Evolutionary conservation across 176 grass and related monocot genomes (phyloP), one percentile per base, ranked within the genome.

Genomic region (Tillandsia leiboldiana): DNA sequence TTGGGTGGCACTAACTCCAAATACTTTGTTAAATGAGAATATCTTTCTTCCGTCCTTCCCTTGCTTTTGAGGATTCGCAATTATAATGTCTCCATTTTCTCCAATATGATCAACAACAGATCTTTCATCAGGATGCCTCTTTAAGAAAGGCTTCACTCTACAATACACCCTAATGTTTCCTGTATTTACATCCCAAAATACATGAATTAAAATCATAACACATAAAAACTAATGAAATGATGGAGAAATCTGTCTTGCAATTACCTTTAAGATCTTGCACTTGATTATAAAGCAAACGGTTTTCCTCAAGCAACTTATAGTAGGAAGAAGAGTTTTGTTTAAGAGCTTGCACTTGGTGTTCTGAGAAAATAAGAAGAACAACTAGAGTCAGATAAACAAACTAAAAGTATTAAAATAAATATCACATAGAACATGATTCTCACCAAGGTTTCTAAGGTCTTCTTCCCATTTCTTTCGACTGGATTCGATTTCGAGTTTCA

Each of bases 231-330:
- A 8, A 51, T 63, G 27, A 18, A 61, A 61, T 18, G 22, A 20
- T 50, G 26, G 49, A 29, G 64, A 57, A 70, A 67, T 42, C n/a
- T 11, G 72, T 71, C 27, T 7, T 11, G 9, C 14, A 27, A 12
- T 84, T 69, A 95, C 90, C 90, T 95, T 84, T 95, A 61, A 96
- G 87, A 78, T 96, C 91, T 90, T 85, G 91, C 14, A 96, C 81
- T 72, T 96, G 87, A 75, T 96, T 96, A 74, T 96, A 85, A 51
- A 96, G 70, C 51, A 82, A 65, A 65, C 87, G 81, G 70, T 96
- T 96, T 87, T 96, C 91, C 50, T 90, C 84, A 12, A 90, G 82
- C 49, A 96, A 75, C 47, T 82, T 87, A 8, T 78, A 68, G 73
- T 90, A 90, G 20, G 77, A 72, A 53, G 58, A 72, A 56, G 62